A percentile compares a stretch with the other conserved stretches of the same genome.
Evolutionary conservation across 2,329 filamentous ascomycete species (phyloP).

Genomic region (Cladosporium oxysporum): DNA sequence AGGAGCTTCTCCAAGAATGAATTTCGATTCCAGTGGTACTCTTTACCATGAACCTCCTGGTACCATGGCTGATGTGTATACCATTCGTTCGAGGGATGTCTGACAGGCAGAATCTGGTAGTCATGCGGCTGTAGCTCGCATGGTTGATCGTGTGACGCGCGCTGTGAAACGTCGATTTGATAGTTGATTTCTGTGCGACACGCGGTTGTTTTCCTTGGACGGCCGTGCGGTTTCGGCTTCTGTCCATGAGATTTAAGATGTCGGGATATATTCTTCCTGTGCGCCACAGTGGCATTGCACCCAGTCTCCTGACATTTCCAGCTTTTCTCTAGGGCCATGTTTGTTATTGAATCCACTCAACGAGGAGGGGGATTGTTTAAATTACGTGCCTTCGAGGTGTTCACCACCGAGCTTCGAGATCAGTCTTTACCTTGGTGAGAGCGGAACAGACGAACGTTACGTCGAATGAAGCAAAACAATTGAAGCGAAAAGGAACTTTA

Average conservation of each 20-base stretch:
- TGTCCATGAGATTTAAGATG: slow-evolving; percentile 8
- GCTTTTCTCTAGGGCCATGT: slow-evolving; percentile 6
- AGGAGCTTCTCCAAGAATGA: slow-evolving; percentile 16
- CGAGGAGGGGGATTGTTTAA: not conserved
- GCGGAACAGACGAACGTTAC: not conserved
- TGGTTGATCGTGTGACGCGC: slow-evolving; percentile 6
- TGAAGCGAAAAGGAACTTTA: slow-evolving; percentile 1
- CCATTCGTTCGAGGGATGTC: slow-evolving; percentile 5
- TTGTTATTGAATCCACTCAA: not conserved
- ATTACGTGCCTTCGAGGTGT: not conserved
- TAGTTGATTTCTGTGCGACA: not conserved
- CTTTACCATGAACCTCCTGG: slow-evolving; percentile 14
- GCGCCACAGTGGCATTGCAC: not conserved
- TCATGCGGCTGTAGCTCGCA: slow-evolving; percentile 6
- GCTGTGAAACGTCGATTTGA: not conserved
- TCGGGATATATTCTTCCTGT: slow-evolving; percentile 13
- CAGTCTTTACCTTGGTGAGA: slow-evolving; percentile 1
- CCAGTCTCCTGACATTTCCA: not conserved
- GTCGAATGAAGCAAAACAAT: not conserved
- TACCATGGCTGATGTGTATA: slow-evolving; percentile 11
- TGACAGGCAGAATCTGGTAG: not conserved
- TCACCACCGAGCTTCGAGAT: slow-evolving; percentile 3
- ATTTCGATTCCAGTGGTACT: slow-evolving; percentile 15
- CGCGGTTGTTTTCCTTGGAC: slow-evolving; percentile 6
- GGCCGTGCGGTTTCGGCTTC: slow-evolving; percentile 4